phyloP scores from a whole-genome alignment of 116 monocot genomes.

The Phalaenopsis hybrid region DNA sequence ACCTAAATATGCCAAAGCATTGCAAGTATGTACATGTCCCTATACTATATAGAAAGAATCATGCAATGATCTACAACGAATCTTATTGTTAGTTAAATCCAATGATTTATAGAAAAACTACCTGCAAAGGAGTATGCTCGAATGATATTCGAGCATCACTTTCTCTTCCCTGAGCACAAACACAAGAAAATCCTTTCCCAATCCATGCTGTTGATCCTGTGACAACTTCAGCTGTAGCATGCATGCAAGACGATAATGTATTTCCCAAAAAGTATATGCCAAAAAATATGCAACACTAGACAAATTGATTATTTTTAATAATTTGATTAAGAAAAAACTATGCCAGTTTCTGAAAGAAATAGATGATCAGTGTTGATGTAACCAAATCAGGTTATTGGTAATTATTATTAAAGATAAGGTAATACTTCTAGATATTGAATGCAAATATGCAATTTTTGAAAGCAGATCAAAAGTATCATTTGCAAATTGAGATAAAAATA shows the following conservation, averaged over 20 bases:
- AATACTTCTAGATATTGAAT: no score
- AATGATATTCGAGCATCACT: constrained; percentile 70
- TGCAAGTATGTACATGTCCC: background rate
- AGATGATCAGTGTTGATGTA: background rate
- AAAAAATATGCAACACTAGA: background rate
- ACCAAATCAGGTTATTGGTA: background rate
- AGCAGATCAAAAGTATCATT: no score
- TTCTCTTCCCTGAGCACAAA: constrained; percentile 84
- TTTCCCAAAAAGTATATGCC: background rate
- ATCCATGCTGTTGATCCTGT: constrained; percentile 88
- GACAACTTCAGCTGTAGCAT: constrained; percentile 51
- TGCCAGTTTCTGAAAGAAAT: background rate
- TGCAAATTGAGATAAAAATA: no score
- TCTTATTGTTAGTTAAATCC: background rate
- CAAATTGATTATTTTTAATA: background rate
- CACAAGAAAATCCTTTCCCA: constrained; percentile 90
- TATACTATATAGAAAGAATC: background rate
- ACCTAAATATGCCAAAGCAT: background rate
- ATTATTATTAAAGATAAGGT: no score
- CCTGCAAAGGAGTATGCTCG: constrained; percentile 75
- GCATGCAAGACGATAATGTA: background rate
- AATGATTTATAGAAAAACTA: constrained; percentile 13
- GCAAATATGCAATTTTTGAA: no score
- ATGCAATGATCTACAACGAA: background rate
- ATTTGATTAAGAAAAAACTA: no score